Percentiles rank a stretch among this genome's conserved stretches.
Evolutionary conservation across 2,329 filamentous ascomycete species (phyloP).

Genomic region (Dothidotthia symphoricarpi): DNA sequence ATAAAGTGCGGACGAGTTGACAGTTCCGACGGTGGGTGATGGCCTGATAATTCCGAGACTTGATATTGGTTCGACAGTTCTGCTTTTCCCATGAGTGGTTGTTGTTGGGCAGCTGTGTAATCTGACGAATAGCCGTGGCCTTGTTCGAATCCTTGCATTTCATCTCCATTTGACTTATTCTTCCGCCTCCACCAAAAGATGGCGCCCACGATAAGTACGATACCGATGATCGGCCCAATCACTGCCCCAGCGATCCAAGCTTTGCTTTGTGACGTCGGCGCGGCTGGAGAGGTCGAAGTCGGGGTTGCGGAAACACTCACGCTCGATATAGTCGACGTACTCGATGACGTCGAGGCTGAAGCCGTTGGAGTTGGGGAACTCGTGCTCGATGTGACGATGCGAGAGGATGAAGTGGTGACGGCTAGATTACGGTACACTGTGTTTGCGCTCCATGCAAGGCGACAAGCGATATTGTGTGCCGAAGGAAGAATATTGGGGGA

Average conservation of each 20-base stretch:
- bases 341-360: not conserved
- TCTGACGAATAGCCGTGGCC: too few species aligned
- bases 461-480: slow-evolving; percentile 2
- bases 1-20: too few species aligned
- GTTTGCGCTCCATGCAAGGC: not conserved
- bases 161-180: not conserved
- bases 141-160: too few species aligned
- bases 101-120: too few species aligned
- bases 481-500: slow-evolving; percentile 2
- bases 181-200: slow-evolving; percentile 1
- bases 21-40: too few species aligned
- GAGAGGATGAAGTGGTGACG: not conserved
- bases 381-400: not conserved
- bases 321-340: not conserved
- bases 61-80: too few species aligned
- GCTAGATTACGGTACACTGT: slow-evolving; percentile 1
- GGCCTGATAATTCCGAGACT: too few species aligned
- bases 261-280: not conserved
- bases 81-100: too few species aligned
- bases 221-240: not conserved
- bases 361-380: not conserved
- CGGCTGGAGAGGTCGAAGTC: not conserved
- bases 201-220: not conserved
- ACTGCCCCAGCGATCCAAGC: slow-evolving; percentile 4
- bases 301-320: not conserved